Evolutionary conservation across 345 rosid genomes (phyloP).

Genomic region (Eucalyptus coolabah): DNA sequence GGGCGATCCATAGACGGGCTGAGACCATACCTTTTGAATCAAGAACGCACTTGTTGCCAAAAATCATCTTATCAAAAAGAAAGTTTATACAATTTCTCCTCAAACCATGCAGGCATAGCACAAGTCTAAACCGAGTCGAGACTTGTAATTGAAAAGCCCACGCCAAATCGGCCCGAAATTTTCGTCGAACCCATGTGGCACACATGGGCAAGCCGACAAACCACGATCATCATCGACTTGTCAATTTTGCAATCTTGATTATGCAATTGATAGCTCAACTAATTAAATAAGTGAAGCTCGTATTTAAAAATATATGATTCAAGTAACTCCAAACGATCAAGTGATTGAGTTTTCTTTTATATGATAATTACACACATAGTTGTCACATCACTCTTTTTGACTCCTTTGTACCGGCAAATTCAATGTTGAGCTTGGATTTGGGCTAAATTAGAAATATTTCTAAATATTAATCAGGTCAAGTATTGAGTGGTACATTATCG

Average conservation of each 20-base stretch:
- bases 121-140: no score
- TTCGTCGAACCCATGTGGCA: neutral
- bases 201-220: neutral
- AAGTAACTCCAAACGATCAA: neutral
- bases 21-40: neutral
- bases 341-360: neutral
- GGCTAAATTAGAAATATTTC: neutral
- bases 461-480: neutral
- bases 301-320: neutral
- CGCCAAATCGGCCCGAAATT: accelerated
- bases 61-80: neutral
- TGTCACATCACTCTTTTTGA: neutral
- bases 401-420: accelerated
- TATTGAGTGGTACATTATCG: no score
- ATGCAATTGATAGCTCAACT: neutral
- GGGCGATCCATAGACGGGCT: neutral
- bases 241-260: neutral
- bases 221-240: neutral
- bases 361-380: neutral
- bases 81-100: neutral
- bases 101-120: neutral
- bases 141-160: neutral
- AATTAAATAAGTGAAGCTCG: neutral
- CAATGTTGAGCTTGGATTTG: neutral
- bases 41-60: neutral